Conservation (phyloP, 192 early-diverging fungal species). For the Dissophora ornata region DNA sequence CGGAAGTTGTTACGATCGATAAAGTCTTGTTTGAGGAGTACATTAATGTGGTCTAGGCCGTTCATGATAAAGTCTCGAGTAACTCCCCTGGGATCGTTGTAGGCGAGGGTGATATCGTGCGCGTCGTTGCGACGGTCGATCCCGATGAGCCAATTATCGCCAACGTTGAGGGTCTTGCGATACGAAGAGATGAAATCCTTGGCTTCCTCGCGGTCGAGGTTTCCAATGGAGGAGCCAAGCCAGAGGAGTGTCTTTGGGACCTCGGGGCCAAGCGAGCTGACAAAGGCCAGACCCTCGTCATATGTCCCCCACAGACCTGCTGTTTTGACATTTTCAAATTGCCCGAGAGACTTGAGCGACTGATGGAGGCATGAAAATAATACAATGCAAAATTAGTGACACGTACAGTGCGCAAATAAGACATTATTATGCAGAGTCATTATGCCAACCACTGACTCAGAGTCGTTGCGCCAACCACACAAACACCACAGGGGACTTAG, state of each 20-base stretch:
- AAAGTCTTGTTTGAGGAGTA: constrained; percentile 68
- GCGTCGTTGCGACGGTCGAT: constrained; percentile 86
- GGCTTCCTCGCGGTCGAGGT: constrained; percentile 73
- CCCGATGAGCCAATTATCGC: constrained; percentile 86
- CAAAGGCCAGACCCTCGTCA: constrained; percentile 80
- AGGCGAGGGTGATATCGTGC: constrained; percentile 77
- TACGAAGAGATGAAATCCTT: constrained; percentile 72
- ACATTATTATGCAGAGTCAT: too few relatives aligned
- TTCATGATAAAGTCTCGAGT: constrained; percentile 90
- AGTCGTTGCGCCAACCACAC: too few relatives aligned
- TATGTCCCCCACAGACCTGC: constrained; percentile 90
- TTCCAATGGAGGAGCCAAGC: constrained; percentile 93
- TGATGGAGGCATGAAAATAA: constrained; percentile 2
- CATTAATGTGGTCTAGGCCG: constrained; percentile 81
- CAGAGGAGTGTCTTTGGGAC: constrained; percentile 82
- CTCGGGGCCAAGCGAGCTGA: constrained; percentile 61
- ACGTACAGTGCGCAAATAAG: constrained; percentile 13
- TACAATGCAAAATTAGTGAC: neutral
- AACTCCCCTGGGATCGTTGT: constrained; percentile 83
- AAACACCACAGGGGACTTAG: too few relatives aligned
- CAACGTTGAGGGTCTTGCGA: constrained; percentile 66
- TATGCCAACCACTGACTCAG: too few relatives aligned
- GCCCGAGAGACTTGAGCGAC: constrained; percentile 75
- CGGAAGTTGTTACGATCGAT: constrained; percentile 73
- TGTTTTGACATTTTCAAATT: constrained; percentile 75